Base-by-base conservation (phyloP, 1,284 basidiomycete species). In the Acaromyces ingoldii region DNA sequence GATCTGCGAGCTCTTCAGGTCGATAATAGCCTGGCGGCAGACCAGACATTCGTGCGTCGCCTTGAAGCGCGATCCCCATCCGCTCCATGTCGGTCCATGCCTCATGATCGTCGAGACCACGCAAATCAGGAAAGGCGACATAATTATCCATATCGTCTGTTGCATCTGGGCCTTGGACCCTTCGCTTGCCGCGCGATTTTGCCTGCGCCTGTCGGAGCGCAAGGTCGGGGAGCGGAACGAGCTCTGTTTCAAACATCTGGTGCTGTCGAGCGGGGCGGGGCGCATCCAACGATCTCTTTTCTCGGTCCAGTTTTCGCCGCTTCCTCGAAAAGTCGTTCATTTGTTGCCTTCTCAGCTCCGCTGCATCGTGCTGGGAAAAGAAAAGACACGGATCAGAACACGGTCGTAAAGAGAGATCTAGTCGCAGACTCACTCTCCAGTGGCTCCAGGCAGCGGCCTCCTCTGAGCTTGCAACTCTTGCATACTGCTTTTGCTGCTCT, bases 261-360 rank as follows among this genome's bases (percentile, higher is more conserved):
- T 73, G 65, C 28, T 64, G 58, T 28, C 65, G 70, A 45, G 40
- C 77, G 49, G 85, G 85, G 30, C 82, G 82, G 15, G 87, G 86
- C n/a, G 84, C 80, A 63, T 91, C 89, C 2, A 84, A 62, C 0
- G 81, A 79, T 50, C 88, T 81, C 60, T 88, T 82, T 53, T 91
- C 89, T 52, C 89, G 80, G 70, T 92, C 89, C 25, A 92, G 75
- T 48, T 82, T 81, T 34, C 90, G 80, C 46, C 87, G 80, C 74
- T 91, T 90, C 55, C 87, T 80, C 62, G 87, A 89, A 13, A 84
- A 83, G 61, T 91, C 88, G 0, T 88, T 82, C 48, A 90, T 84
- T 85, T 90, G 86, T 15, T 85, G 82, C 0, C 82, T 84, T 61
- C 90, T 85, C n/a, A 91, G 77, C 41, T 85, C 83, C 62, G 86